Base-by-base conservation (phyloP, 2,329 filamentous ascomycete genomes). In the Mycosphaerelloides madeirae region DNA sequence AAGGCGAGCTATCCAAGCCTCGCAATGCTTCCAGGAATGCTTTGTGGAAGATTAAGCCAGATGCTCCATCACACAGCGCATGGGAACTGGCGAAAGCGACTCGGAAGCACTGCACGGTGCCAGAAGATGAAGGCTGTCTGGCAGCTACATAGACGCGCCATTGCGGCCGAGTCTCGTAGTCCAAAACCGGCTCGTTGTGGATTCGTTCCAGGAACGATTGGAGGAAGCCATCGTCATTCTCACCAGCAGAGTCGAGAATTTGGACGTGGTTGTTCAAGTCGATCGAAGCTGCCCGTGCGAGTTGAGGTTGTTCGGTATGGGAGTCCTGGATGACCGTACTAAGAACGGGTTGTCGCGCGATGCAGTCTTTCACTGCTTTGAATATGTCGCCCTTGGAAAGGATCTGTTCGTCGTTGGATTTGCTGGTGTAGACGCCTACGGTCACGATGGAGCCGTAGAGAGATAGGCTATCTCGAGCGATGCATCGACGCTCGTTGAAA, bases 61-160 rank as follows among this genome's bases (percentile, higher is more conserved):
- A 67, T 29, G 62, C 63, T 0, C 72, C 73, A 48, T 76, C 73
- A 6, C 67, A 68, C 3, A 71, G 57, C 2, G 61, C 56, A 54
- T 76, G 73, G 0, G 70, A 74, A 52, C 60, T 73, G 1, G 62
- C 56, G 41, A 73, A 74, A 0, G 63, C 58, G 6, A 72, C 31
- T 6, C 44, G 39, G 8, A 57, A 52, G 2, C 31, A 3, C 20
- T 29, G 18, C 18, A n/a, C 16, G 13, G 28, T 18, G 18, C 34
- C 13, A 34, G 18, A 7, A 25, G 14, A 13, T 18, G 15, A 11
- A 29, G 29, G 3, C 15, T n/a, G n/a, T 15, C 41, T 15, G 8
- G 63, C 64, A 3, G 65, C 43, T 5, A 72, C 59, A 25, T 66
- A 55, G n/a, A 73, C 61, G 31, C 62, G 63, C 73, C 73, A 75